Conservation (phyloP, 352 stramenopile genomes). For the Pythium sukuiense region DNA sequence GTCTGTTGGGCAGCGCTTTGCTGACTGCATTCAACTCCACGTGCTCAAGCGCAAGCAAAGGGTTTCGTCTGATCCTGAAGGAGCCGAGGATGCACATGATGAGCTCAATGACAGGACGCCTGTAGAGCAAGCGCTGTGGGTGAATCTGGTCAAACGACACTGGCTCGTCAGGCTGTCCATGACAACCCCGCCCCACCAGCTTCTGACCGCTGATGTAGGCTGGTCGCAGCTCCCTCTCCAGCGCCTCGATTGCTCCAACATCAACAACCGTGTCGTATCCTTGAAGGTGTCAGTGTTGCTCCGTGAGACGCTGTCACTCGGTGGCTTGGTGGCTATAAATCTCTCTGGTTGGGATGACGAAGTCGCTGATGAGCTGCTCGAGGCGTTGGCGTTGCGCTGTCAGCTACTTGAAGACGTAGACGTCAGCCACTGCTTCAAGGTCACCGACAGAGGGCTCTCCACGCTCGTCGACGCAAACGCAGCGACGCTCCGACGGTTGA, state of each 20-base stretch:
- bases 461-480: background rate
- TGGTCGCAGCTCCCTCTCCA: background rate
- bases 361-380: background rate
- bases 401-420: constrained; percentile 5
- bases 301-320: background rate
- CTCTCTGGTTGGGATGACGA: background rate
- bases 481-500: constrained; percentile 12
- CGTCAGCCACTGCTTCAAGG: constrained; percentile 9
- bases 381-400: background rate
- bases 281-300: background rate
- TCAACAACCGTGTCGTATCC: background rate
- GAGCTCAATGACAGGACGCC: background rate
- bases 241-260: background rate
- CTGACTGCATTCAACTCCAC: background rate
- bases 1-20: background rate
- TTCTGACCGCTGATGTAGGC: background rate
- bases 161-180: background rate
- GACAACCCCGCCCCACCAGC: background rate
- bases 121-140: background rate
- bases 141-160: background rate
- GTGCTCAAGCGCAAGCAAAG: background rate
- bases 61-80: no score
- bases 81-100: background rate
- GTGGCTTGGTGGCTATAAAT: background rate
- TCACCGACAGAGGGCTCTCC: background rate